Conservation (phyloP, 1,139 yeast genomes). For the Lodderomyces parapsilosis region DNA sequence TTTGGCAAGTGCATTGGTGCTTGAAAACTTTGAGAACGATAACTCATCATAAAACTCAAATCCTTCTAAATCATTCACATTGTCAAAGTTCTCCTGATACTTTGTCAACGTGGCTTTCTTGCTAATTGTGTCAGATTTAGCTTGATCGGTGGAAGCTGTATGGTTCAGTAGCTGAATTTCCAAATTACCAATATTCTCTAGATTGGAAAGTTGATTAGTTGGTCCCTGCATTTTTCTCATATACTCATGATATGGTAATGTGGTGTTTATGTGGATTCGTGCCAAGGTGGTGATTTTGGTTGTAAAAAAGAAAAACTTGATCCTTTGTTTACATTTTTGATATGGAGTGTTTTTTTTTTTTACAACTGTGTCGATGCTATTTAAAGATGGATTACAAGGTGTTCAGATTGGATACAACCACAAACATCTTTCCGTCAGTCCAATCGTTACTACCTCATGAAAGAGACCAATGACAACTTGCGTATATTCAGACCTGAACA, state of each 20-base stretch:
- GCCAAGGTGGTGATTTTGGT: neutral
- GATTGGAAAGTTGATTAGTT: slow-evolving; percentile 9
- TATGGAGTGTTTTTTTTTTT: neutral
- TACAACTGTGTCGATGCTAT: too few species aligned
- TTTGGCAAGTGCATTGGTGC: slow-evolving; percentile 7
- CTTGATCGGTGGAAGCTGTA: neutral
- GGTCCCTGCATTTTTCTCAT: slow-evolving; percentile 9
- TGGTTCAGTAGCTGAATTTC: slow-evolving; percentile 8
- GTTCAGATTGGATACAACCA: too few species aligned
- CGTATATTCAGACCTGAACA: too few species aligned
- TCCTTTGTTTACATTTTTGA: neutral
- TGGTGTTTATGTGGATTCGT: neutral
- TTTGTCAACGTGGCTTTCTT: slow-evolving; percentile 13
- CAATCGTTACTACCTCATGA: too few species aligned
- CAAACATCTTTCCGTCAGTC: too few species aligned
- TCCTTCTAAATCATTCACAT: slow-evolving; percentile 15
- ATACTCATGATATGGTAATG: slow-evolving; percentile 2
- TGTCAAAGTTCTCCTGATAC: slow-evolving; percentile 17
- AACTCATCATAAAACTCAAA: slow-evolving; percentile 21
- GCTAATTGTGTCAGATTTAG: neutral
- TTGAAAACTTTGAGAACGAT: slow-evolving; percentile 40
- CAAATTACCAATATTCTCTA: slow-evolving; percentile 10
- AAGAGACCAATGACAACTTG: too few species aligned
- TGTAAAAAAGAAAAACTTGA: too few species aligned
- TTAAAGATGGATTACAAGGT: too few species aligned